phyloP scores from a whole-genome alignment of 2,329 filamentous ascomycete genomes.

The Coniochaeta sp. region DNA sequence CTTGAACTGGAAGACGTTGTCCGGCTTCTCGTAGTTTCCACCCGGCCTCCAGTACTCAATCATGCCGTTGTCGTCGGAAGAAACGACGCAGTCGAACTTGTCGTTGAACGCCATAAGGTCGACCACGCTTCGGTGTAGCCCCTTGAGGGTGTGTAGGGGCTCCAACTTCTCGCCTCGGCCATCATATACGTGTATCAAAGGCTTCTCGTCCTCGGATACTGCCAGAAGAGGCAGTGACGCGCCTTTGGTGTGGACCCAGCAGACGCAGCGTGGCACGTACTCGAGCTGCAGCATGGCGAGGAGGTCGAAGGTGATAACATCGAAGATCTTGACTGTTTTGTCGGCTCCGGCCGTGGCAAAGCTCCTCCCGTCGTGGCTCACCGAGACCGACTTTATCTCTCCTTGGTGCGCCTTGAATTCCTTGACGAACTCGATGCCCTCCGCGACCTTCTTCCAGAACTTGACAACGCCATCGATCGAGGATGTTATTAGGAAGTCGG shows the following conservation, averaged over 20 bases:
- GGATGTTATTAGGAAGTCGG: constrained; percentile 91
- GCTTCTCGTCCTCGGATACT: constrained; percentile 67
- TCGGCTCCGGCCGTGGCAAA: constrained; percentile 84
- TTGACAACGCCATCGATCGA: constrained; percentile 96
- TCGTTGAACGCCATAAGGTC: constrained; percentile 86
- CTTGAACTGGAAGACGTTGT: constrained; percentile 87
- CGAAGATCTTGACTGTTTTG: constrained; percentile 73
- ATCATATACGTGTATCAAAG: constrained; percentile 77
- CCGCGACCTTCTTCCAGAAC: constrained; percentile 95
- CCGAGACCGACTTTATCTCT: constrained; percentile 75
- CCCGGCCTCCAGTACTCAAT: constrained; percentile 90
- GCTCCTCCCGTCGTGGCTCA: constrained; percentile 83
- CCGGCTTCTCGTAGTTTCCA: constrained; percentile 79
- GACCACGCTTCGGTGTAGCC: constrained; percentile 76
- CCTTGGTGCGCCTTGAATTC: constrained; percentile 89
- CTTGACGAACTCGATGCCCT: constrained; percentile 95
- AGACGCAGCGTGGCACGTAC: constrained; percentile 69
- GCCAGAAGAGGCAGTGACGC: constrained; percentile 84
- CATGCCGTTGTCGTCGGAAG: constrained; percentile 86
- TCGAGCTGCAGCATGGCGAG: constrained; percentile 75
- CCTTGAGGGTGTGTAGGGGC: constrained; percentile 70
- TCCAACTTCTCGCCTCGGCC: constrained; percentile 74
- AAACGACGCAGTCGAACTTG: constrained; percentile 81
- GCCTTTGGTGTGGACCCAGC: constrained; percentile 85
- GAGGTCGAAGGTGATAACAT: constrained; percentile 81